Evolutionary conservation across 306 rosid species (phyloP), one percentile per base, ranked within the genome.

Genomic region (Argentina anserina): DNA sequence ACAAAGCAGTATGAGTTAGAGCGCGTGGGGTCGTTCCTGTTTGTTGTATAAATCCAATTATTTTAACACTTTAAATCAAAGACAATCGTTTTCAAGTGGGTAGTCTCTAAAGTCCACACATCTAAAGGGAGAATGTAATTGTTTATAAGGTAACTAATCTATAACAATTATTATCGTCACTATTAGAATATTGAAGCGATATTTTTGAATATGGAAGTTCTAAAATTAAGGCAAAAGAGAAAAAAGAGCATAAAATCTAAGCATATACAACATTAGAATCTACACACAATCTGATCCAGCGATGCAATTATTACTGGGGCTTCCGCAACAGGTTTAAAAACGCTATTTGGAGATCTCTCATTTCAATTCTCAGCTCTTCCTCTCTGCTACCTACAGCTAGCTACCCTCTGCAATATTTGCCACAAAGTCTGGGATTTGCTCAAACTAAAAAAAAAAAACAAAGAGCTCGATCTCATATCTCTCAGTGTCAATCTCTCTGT

Each of bases 271-370:
- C 78, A 84, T 82, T 70, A 71, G 89, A 82, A 91, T 94, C 91
- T 83, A 86, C 28, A 84, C 84, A 88, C 90, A 91, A 91, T 91
- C 99, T 83, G 93, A 88, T 91, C 96, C 99, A 95, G 97, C 99
- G 88, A 90, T 84, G 97, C 97, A 87, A 94, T 86, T 81, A 89
- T 94, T 85, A 87, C 83, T 75, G 77, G 77, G 76, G 62, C 25
- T 21, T 62, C 71, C 75, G 64, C 80, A 80, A 65, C 78, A 74
- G 81, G 87, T 81, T 87, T 81, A 85, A 86, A 86, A 84, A 84
- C 77, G 71, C 62, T 53, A 33, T 69, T 60, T 70, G 60, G 78
- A 88, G 89, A 85, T 91, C 97, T 86, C 89, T 80, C 75, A 85
- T 84, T 86, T 81, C 80, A 61, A 59, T 65, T 58, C 31, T 71